Evolutionary conservation across 805 yeast genomes (phyloP).

Genomic region (Danielia reshetovae): DNA sequence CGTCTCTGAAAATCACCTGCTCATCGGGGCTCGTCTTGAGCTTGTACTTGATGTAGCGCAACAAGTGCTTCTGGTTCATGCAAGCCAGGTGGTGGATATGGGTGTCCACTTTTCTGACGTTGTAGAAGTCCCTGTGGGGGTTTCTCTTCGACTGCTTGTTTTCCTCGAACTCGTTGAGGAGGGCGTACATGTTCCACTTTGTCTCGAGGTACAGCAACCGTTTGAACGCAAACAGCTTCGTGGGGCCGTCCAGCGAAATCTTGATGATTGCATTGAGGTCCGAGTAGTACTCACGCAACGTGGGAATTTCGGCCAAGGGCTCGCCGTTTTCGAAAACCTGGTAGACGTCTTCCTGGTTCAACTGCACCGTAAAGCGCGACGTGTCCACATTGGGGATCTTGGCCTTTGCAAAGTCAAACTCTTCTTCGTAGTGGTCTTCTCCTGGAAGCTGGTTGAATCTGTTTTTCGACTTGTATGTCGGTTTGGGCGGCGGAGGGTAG

Average conservation of each 20-base stretch:
- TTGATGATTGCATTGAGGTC: slow-evolving; percentile 74
- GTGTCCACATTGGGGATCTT: slow-evolving; percentile 45
- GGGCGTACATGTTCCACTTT: slow-evolving; percentile 86
- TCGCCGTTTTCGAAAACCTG: slow-evolving; percentile 48
- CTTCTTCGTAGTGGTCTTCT: slow-evolving; percentile 36
- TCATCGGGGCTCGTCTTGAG: slow-evolving; percentile 83
- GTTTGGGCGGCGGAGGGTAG: slow-evolving; percentile 92
- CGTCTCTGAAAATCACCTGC: slow-evolving; percentile 91
- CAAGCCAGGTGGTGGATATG: slow-evolving; percentile 99
- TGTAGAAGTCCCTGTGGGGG: slow-evolving; percentile 96
- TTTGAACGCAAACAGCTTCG: slow-evolving; percentile 92
- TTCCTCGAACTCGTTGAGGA: slow-evolving; percentile 91
- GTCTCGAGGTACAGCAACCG: slow-evolving; percentile 93
- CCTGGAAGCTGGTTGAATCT: slow-evolving; percentile 44
- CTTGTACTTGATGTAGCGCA: slow-evolving; percentile 92
- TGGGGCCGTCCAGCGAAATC: slow-evolving; percentile 90
- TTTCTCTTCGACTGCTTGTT: slow-evolving; percentile 83
- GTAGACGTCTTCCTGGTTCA: slow-evolving; percentile 65
- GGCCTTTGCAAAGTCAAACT: slow-evolving; percentile 57
- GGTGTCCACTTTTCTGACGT: slow-evolving; percentile 94
- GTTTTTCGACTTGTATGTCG: slow-evolving; percentile 65
- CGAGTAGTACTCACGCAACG: slow-evolving; percentile 76
- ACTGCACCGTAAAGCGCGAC: slow-evolving; percentile 38
- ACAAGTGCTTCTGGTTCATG: slow-evolving; percentile 96
- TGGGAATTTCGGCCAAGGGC: slow-evolving; percentile 62